These are phyloP conservation scores for Sarocladium strictum DNA, from an alignment of 2,329 filamentous ascomycete species.

Conservation along the genomic window DNA sequence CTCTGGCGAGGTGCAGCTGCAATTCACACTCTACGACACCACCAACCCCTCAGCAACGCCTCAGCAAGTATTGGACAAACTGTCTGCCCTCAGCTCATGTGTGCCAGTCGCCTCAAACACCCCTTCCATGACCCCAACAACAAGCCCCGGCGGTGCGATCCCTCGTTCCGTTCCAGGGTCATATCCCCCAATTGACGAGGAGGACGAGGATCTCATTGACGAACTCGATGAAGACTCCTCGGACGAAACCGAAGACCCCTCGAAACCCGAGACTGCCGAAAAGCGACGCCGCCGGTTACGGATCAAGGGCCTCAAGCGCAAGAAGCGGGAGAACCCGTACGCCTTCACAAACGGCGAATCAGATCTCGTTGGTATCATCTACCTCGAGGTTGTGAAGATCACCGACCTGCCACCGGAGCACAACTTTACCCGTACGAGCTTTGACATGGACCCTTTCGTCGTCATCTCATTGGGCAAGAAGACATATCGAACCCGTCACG, in stretches of 20 bases:
- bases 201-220: conserved; percentile 21
- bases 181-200: conserved; percentile 15
- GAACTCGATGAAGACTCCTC: conserved; percentile 46
- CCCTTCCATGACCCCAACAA: conserved; percentile 43
- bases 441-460: conserved; percentile 99
- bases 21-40: conserved; percentile 75
- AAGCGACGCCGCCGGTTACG: conserved; percentile 67
- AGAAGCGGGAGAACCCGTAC: conserved; percentile 75
- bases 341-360: conserved; percentile 76
- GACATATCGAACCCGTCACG: conserved; percentile 83
- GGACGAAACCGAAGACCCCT: conserved; percentile 58
- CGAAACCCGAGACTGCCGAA: conserved; percentile 66
- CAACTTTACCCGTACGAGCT: conserved; percentile 91
- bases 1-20: conserved; percentile 83
- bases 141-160: conserved; percentile 22
- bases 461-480: conserved; percentile 93
- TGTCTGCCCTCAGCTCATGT: conserved; percentile 58
- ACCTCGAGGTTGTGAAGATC: conserved; percentile 82
- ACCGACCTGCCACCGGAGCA: conserved; percentile 88
- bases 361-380: conserved; percentile 87
- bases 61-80: conserved; percentile 70
- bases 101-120: conserved; percentile 54
- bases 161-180: conserved; percentile 20
- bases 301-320: conserved; percentile 65
- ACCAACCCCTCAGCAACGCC: conserved; percentile 62